Percentiles rank a stretch among this genome's conserved stretches.
Conservation (phyloP, 2,329 filamentous ascomycete species). For the Elsinoe australis region DNA sequence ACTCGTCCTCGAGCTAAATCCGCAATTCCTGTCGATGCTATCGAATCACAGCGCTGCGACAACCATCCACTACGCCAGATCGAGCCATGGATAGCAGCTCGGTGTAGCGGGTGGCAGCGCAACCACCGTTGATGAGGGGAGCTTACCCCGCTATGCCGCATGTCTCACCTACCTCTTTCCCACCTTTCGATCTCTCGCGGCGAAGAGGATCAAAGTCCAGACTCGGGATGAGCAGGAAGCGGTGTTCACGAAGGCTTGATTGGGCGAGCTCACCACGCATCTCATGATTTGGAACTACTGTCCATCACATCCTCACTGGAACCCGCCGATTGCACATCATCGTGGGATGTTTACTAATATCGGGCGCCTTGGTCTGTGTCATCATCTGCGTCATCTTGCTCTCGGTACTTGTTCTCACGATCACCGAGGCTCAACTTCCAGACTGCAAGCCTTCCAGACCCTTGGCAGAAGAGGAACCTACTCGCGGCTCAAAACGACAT, state of each 20-base stretch:
- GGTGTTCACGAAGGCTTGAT: background rate
- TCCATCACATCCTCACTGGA: too few species aligned
- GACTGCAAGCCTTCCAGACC: too few species aligned
- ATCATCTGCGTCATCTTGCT: background rate
- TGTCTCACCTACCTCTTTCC: constrained; percentile 1
- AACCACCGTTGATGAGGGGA: background rate
- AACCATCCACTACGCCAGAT: constrained; percentile 13
- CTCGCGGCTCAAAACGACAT: too few species aligned
- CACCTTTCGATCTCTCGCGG: background rate
- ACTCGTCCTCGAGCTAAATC: constrained; percentile 8
- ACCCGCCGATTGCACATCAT: background rate
- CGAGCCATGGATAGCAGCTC: constrained; percentile 10
- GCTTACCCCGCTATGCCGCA: constrained; percentile 11
- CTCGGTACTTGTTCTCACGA: constrained; percentile 10
- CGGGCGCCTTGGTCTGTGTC: constrained; percentile 1
- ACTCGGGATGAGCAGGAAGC: constrained; percentile 6
- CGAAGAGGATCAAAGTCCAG: background rate
- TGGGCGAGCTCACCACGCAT: background rate
- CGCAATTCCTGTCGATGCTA: background rate
- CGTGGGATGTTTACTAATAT: constrained; percentile 5
- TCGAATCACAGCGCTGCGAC: constrained; percentile 1
- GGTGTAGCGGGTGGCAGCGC: constrained; percentile 11
- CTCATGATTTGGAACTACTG: too few species aligned
- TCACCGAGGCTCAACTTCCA: constrained; percentile 5
- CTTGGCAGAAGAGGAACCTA: too few species aligned